These are phyloP conservation scores for Coemansia sp. DNA, from an alignment of 192 early-diverging fungal genomes.

Conservation along the genomic window DNA sequence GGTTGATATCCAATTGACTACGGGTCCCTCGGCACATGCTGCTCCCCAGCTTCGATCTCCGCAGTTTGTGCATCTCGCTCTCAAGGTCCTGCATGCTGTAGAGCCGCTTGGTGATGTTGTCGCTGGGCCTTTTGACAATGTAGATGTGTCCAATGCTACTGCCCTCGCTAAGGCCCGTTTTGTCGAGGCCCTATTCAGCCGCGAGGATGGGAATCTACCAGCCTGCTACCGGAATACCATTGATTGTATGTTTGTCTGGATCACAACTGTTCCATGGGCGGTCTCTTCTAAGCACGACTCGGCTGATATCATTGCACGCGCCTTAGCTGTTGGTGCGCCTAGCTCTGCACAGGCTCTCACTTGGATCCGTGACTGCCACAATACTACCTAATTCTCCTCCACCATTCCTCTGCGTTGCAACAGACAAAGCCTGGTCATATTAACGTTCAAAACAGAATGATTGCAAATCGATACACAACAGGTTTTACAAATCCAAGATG, in stretches of 20 bases:
- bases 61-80: slow-evolving; percentile 4
- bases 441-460: neutral
- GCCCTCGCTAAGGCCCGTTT: slow-evolving; percentile 16
- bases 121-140: neutral
- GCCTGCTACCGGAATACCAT: slow-evolving; percentile 10
- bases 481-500: slow-evolving; percentile 22
- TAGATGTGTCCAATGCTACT: slow-evolving; percentile 1
- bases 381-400: too few relatives aligned
- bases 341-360: slow-evolving; percentile 2
- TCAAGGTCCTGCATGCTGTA: slow-evolving; percentile 10
- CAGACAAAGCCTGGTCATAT: neutral
- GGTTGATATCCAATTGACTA: slow-evolving; percentile 16
- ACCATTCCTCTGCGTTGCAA: too few relatives aligned
- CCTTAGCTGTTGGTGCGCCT: slow-evolving; percentile 8
- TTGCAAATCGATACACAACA: too few relatives aligned
- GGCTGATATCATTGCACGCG: slow-evolving; percentile 17
- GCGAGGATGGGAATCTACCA: neutral
- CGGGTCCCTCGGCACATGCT: neutral
- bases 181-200: slow-evolving; percentile 18
- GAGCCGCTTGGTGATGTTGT: neutral
- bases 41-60: slow-evolving; percentile 13
- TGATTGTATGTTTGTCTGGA: slow-evolving; percentile 22
- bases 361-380: slow-evolving; percentile 33
- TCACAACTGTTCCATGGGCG: slow-evolving; percentile 1
- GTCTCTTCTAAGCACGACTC: neutral